A percentile compares a stretch with the other conserved stretches of the same genome.
Conservation (phyloP, 1,284 basidiomycete species). For the Kwoniella shivajii region DNA sequence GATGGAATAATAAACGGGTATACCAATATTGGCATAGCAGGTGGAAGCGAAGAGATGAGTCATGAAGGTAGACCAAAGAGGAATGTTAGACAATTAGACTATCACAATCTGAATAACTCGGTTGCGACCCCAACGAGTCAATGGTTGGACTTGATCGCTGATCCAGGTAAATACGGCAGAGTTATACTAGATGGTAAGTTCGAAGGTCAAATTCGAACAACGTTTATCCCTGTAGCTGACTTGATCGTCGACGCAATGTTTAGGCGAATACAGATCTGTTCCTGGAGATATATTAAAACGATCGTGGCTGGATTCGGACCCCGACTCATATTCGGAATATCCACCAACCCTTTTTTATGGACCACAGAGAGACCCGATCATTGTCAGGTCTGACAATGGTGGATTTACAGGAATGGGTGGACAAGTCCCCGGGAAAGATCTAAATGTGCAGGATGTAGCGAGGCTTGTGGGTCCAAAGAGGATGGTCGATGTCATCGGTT, state of each 20-base stretch:
- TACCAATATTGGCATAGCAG: background rate
- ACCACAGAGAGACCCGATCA: conserved; percentile 42
- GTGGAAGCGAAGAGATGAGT: background rate
- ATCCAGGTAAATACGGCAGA: conserved; percentile 46
- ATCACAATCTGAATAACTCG: conserved; percentile 51
- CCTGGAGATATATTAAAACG: conserved; percentile 17
- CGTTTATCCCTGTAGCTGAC: no score
- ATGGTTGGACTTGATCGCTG: conserved; percentile 51
- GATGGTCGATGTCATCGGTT: conserved; percentile 87
- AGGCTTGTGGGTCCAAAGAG: conserved; percentile 73
- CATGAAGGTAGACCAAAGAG: conserved; percentile 43
- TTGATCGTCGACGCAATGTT: background rate
- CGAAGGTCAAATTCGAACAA: no score
- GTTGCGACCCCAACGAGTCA: conserved; percentile 49
- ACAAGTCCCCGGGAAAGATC: conserved; percentile 37
- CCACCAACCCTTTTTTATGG: conserved; percentile 48
- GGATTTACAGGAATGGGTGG: conserved; percentile 51
- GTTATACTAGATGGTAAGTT: conserved; percentile 40
- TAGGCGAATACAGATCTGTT: conserved; percentile 14
- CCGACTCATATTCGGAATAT: conserved; percentile 4
- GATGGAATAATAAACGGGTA: no score
- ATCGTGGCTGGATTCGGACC: conserved; percentile 20
- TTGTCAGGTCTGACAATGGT: conserved; percentile 44
- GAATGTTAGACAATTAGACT: conserved; percentile 40
- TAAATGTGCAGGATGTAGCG: conserved; percentile 68